A percentile compares a stretch with the other conserved stretches of the same genome.
These are phyloP conservation scores for Penicillium malachiteum DNA, from an alignment of 495 filamentous ascomycete species.

Conservation along the genomic window DNA sequence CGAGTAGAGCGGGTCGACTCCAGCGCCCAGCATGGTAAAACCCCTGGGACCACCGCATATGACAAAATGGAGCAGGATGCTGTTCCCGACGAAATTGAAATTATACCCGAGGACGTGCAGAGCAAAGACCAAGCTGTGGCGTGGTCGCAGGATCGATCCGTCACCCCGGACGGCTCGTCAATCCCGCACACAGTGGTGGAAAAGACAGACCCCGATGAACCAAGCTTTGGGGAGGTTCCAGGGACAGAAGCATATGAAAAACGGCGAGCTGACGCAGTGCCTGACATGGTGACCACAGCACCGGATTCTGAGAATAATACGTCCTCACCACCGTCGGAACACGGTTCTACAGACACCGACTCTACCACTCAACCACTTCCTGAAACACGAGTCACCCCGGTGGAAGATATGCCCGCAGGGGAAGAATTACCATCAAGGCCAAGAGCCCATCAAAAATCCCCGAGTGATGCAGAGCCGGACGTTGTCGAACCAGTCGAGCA, in stretches of 20 bases:
- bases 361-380: conserved; percentile 34
- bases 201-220: conserved; percentile 63
- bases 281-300: conserved; percentile 61
- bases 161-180: conserved; percentile 55
- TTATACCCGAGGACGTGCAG: conserved; percentile 55
- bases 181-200: conserved; percentile 84
- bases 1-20: conserved; percentile 63
- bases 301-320: conserved; percentile 24
- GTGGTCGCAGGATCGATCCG: conserved; percentile 36
- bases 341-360: conserved; percentile 15
- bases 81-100: conserved; percentile 63
- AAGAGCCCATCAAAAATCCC: conserved; percentile 41
- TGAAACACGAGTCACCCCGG: conserved; percentile 45
- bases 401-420: conserved; percentile 37
- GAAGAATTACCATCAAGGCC: conserved; percentile 35
- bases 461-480: conserved; percentile 51
- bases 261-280: conserved; percentile 78
- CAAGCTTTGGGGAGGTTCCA: conserved; percentile 83
- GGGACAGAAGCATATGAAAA: conserved; percentile 75
- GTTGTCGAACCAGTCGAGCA: conserved; percentile 45
- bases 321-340: conserved; percentile 18
- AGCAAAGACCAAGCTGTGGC: conserved; percentile 47
- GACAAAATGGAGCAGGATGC: conserved; percentile 58
- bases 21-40: conserved; percentile 56
- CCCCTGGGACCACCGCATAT: conserved; percentile 62